These are phyloP conservation scores for Nemania serpens DNA, from an alignment of 2,329 filamentous ascomycete species.

Conservation along the genomic window DNA sequence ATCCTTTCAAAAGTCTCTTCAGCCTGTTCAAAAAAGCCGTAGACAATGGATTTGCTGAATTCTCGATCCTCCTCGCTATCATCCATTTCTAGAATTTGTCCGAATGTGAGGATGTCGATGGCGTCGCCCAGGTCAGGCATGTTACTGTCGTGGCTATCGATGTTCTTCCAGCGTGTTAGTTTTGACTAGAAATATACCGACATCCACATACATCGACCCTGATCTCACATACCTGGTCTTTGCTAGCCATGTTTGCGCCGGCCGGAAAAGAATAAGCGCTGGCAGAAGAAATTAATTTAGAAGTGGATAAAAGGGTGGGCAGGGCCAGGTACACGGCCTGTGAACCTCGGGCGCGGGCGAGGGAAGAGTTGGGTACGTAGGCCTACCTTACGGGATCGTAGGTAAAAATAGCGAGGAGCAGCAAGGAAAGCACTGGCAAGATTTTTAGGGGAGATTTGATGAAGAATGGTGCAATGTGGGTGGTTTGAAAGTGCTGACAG, in stretches of 20 bases:
- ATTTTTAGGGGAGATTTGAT: conserved; percentile 14
- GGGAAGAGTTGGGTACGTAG: conserved; percentile 3
- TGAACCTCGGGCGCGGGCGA: conserved; percentile 1
- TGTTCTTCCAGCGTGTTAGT: conserved; percentile 44
- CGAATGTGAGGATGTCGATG: conserved; percentile 82
- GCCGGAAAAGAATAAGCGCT: conserved; percentile 14
- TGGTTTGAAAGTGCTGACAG: conserved; percentile 23
- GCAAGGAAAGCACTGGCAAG: conserved; percentile 9
- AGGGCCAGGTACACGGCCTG: conserved; percentile 8
- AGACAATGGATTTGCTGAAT: conserved; percentile 87
- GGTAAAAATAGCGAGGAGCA: conserved; percentile 9
- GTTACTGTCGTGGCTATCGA: conserved; percentile 52
- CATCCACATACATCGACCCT: neutral
- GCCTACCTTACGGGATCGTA: conserved; percentile 12
- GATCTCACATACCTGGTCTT: conserved; percentile 37
- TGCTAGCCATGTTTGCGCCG: conserved; percentile 33
- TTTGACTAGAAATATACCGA: neutral
- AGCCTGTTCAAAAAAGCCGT: conserved; percentile 91
- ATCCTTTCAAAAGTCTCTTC: conserved; percentile 84
- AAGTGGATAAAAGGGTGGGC: conserved; percentile 5
- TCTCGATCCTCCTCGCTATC: conserved; percentile 83
- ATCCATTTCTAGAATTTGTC: conserved; percentile 98
- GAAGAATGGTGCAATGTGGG: conserved; percentile 22
- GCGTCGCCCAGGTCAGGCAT: conserved; percentile 71
- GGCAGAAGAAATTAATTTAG: conserved; percentile 10